Percentiles rank a stretch among this genome's conserved stretches.
These are phyloP conservation scores for Colletotrichum scovillei DNA, from an alignment of 2,329 filamentous ascomycete species.

Conservation along the genomic window DNA sequence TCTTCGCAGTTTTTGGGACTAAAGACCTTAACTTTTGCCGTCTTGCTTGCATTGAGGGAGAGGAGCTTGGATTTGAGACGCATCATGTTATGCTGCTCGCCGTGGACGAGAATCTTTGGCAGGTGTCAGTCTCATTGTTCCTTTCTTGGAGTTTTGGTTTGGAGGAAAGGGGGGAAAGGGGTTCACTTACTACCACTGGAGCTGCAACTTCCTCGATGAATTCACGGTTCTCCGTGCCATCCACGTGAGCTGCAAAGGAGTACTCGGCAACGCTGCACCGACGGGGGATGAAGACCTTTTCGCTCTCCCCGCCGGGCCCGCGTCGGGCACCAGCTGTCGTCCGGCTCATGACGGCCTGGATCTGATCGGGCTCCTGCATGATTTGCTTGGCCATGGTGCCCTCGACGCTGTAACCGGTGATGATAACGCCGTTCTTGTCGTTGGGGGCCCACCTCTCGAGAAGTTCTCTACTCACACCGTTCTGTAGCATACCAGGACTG, in stretches of 20 bases:
- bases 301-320: constrained; percentile 75
- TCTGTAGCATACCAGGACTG: constrained; percentile 98
- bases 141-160: too few relatives aligned
- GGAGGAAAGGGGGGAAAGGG: neutral
- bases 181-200: constrained; percentile 85
- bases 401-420: constrained; percentile 98
- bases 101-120: constrained; percentile 91
- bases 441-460: constrained; percentile 96
- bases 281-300: constrained; percentile 90
- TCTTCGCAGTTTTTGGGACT: constrained; percentile 96
- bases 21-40: constrained; percentile 88
- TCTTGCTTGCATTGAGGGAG: constrained; percentile 87
- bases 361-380: constrained; percentile 93
- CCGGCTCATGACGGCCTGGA: constrained; percentile 91
- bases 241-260: constrained; percentile 96
- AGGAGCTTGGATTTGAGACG: constrained; percentile 93
- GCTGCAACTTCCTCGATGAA: constrained; percentile 96
- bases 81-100: constrained; percentile 98
- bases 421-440: constrained; percentile 97
- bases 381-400: constrained; percentile 98
- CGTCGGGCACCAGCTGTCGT: constrained; percentile 72
- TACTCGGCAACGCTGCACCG: constrained; percentile 94
- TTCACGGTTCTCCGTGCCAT: constrained; percentile 93
- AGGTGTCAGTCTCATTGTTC: constrained; percentile 30
- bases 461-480: constrained; percentile 91